Evolutionary conservation across 768 basidiomycete genomes (phyloP).

Genomic region (Termitomyces sp.): DNA sequence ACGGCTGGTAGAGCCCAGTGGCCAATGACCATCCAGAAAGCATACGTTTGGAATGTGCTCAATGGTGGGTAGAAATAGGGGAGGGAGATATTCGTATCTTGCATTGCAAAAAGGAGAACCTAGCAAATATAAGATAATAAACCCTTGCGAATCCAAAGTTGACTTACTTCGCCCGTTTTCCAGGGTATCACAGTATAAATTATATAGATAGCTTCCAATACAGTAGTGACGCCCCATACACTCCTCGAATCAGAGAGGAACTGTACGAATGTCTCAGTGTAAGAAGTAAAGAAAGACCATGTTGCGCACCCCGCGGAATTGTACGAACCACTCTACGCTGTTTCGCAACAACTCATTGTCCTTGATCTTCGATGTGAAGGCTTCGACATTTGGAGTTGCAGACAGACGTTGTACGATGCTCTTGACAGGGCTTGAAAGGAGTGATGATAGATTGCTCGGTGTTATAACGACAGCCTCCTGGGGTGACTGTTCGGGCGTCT

Average conservation of each 20-base stretch:
- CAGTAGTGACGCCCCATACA: constrained; percentile 49
- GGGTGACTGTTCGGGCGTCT: constrained; percentile 21
- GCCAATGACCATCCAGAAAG: constrained; percentile 48
- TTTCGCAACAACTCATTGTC: constrained; percentile 30
- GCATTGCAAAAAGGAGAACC: constrained; percentile 21
- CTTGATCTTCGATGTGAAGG: constrained; percentile 25
- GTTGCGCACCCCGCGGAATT: constrained; percentile 30
- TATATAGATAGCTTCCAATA: constrained; percentile 50
- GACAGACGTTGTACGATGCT: constrained; percentile 31
- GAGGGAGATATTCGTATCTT: constrained; percentile 16
- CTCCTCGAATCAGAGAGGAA: constrained; percentile 62
- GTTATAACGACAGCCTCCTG: constrained; percentile 18
- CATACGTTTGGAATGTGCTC: constrained; percentile 34
- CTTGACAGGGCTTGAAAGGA: constrained; percentile 33
- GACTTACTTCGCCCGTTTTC: constrained; percentile 35
- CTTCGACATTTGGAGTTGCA: constrained; percentile 21
- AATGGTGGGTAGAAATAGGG: constrained; percentile 45
- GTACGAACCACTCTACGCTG: constrained; percentile 28
- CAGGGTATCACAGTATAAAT: constrained; percentile 50
- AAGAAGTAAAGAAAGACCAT: neutral
- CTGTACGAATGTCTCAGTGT: constrained; percentile 22
- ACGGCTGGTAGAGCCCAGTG: constrained; percentile 64
- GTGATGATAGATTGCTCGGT: constrained; percentile 33
- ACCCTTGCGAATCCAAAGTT: neutral
- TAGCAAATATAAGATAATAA: constrained; percentile 7